phyloP scores from a whole-genome alignment of 208 protist species.

The Trypanosomatidae sp. region DNA sequence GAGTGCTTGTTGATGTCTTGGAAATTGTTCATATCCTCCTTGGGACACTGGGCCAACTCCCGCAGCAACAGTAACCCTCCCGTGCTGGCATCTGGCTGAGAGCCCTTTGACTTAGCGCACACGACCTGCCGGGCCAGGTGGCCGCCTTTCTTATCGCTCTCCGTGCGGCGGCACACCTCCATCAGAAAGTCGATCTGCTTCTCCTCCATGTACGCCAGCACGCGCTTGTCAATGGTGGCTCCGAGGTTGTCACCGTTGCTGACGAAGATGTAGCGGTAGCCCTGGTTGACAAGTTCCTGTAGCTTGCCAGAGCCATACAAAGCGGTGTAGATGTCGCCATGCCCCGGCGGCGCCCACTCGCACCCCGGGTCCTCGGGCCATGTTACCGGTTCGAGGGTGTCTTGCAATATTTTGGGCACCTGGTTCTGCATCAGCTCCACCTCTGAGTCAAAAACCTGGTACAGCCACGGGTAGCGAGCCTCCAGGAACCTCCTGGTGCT shows the following conservation, averaged over 20 bases:
- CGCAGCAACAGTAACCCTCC: slow-evolving; percentile 73
- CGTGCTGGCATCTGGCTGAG: slow-evolving; percentile 20
- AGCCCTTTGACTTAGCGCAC: slow-evolving; percentile 7
- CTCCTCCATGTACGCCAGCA: slow-evolving; percentile 89
- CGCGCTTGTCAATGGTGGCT: slow-evolving; percentile 77
- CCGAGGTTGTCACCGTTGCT: slow-evolving; percentile 99
- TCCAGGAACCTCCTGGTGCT: slow-evolving; percentile 86
- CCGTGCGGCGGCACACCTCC: slow-evolving; percentile 90
- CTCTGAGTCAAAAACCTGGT: slow-evolving; percentile 54
- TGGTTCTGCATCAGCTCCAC: slow-evolving; percentile 86
- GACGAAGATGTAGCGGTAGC: slow-evolving; percentile 98
- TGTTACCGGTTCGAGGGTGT: slow-evolving; percentile 55
- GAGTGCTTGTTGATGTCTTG: slow-evolving; percentile 96
- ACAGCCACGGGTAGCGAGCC: slow-evolving; percentile 47
- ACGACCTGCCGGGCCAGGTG: slow-evolving; percentile 68
- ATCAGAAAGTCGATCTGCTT: slow-evolving; percentile 88
- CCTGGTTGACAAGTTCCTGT: slow-evolving; percentile 73
- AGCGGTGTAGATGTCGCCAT: slow-evolving; percentile 98
- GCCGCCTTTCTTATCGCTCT: slow-evolving; percentile 93
- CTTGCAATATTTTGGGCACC: slow-evolving; percentile 80
- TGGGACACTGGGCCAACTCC: slow-evolving; percentile 87
- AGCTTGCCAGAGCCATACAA: slow-evolving; percentile 93
- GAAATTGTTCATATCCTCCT: slow-evolving; percentile 94
- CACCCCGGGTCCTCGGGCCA: slow-evolving; percentile 46
- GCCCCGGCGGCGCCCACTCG: slow-evolving; percentile 98